A percentile compares a stretch with the other conserved stretches of the same genome.
Conservation (phyloP, 768 basidiomycete genomes). For the Dentipellis sp. region DNA sequence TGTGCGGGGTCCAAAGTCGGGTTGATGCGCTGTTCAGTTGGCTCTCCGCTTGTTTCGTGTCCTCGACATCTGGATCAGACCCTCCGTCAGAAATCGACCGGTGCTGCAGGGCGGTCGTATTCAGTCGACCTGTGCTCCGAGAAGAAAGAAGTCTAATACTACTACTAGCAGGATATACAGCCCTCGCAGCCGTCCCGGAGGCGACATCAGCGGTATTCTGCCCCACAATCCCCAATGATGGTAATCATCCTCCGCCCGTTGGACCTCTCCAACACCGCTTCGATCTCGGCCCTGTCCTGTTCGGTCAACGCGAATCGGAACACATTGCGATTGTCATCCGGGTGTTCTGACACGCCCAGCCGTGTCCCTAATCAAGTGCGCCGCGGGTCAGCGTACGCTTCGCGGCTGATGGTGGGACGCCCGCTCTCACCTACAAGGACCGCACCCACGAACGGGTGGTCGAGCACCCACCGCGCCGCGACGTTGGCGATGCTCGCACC, state of each 20-base stretch:
- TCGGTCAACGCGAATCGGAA: constrained; percentile 49
- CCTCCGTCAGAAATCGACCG: no score
- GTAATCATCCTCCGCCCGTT: constrained; percentile 53
- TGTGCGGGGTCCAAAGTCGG: no score
- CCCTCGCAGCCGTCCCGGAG: no score
- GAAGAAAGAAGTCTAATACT: no score
- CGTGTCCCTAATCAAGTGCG: constrained; percentile 43
- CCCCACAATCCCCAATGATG: constrained; percentile 74
- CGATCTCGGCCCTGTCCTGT: constrained; percentile 54
- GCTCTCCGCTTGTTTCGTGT: no score
- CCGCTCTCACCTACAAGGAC: constrained; percentile 57
- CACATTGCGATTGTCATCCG: constrained; percentile 55
- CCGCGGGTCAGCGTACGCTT: background rate
- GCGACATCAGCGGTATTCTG: constrained; percentile 52
- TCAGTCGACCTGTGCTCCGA: no score
- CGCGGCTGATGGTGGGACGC: constrained; percentile 2
- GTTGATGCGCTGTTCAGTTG: no score
- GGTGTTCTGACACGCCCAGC: constrained; percentile 67
- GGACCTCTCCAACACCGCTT: constrained; percentile 51
- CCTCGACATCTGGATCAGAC: no score
- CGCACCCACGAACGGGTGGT: constrained; percentile 69
- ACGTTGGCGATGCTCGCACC: constrained; percentile 67
- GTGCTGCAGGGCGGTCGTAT: no score
- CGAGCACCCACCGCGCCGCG: constrained; percentile 76
- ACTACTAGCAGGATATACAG: no score